Conservation (phyloP, 1,284 basidiomycete genomes). For the Rhizoctonia solani region DNA sequence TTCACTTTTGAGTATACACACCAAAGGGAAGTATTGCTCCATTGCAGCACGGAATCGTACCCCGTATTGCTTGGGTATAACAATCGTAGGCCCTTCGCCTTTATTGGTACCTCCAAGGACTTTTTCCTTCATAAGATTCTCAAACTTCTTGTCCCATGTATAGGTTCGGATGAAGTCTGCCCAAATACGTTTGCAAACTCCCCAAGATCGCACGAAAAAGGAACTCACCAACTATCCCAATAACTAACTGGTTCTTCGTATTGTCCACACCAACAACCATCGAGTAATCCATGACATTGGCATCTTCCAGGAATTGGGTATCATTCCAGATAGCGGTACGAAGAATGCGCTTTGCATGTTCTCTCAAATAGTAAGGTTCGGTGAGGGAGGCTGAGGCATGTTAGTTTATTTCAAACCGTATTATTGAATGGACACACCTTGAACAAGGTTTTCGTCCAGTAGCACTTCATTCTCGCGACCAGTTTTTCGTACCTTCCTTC, state of each 20-base stretch:
- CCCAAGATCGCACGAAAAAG: constrained; percentile 18
- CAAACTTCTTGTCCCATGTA: constrained; percentile 97
- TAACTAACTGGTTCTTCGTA: constrained; percentile 79
- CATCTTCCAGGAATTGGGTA: constrained; percentile 89
- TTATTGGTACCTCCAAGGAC: constrained; percentile 78
- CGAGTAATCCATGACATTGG: constrained; percentile 99
- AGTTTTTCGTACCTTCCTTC: constrained; percentile 88
- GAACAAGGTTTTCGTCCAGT: constrained; percentile 89
- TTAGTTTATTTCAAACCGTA: constrained; percentile 35
- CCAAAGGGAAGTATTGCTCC: constrained; percentile 88
- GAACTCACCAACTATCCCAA: constrained; percentile 90
- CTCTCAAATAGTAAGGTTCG: constrained; percentile 90
- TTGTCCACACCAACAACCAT: constrained; percentile 92
- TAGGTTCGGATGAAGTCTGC: constrained; percentile 91
- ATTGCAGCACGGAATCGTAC: constrained; percentile 88
- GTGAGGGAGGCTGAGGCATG: constrained; percentile 60
- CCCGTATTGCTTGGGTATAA: constrained; percentile 84
- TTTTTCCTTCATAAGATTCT: constrained; percentile 97
- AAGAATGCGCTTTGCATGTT: constrained; percentile 92
- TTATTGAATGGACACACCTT: constrained; percentile 55
- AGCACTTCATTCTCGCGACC: constrained; percentile 92
- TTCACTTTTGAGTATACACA: constrained; percentile 46
- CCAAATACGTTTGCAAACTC: background rate
- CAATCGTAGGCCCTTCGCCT: constrained; percentile 86
- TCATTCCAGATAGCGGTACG: constrained; percentile 92